Conservation (phyloP, 768 basidiomycete species). For the Hygrocybe punicea region DNA sequence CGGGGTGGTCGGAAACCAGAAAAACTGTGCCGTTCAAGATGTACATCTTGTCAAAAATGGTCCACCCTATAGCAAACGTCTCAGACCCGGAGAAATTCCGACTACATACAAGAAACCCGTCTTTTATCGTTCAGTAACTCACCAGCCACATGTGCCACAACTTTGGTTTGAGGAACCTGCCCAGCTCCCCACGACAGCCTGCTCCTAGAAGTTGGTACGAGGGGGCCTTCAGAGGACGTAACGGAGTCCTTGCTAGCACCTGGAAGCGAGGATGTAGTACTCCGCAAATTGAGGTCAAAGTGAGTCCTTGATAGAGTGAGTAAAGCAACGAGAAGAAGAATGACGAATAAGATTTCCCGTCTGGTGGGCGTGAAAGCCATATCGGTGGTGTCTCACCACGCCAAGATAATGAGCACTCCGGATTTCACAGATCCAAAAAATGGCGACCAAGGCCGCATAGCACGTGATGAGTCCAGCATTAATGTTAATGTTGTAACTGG, state of each 20-base stretch:
- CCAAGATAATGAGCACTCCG: background rate
- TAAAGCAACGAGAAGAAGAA: slow-evolving; percentile 46
- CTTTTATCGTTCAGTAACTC: slow-evolving; percentile 15
- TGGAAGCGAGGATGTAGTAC: background rate
- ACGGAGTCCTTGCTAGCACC: background rate
- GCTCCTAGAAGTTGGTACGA: slow-evolving; percentile 14
- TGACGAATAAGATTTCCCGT: slow-evolving; percentile 53
- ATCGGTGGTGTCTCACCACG: background rate
- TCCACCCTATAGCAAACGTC: slow-evolving; percentile 64
- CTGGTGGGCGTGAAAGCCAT: slow-evolving; percentile 43
- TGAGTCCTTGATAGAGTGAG: slow-evolving; percentile 41
- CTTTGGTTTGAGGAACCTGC: slow-evolving; percentile 54
- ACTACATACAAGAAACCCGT: background rate
- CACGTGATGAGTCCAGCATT: too few species aligned
- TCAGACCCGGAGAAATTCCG: slow-evolving; percentile 3
- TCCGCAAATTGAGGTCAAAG: slow-evolving; percentile 4
- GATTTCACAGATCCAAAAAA: too few species aligned
- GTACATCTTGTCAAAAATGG: slow-evolving; percentile 81
- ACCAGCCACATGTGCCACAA: slow-evolving; percentile 79
- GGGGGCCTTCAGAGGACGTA: background rate
- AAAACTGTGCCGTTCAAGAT: slow-evolving; percentile 77
- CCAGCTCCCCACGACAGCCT: slow-evolving; percentile 40
- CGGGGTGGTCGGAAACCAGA: slow-evolving; percentile 73
- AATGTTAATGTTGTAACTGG: too few species aligned
- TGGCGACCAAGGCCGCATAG: too few species aligned